These are phyloP conservation scores for Calonectria henricotiae DNA, from an alignment of 2,329 filamentous ascomycete species.

Conservation along the genomic window DNA sequence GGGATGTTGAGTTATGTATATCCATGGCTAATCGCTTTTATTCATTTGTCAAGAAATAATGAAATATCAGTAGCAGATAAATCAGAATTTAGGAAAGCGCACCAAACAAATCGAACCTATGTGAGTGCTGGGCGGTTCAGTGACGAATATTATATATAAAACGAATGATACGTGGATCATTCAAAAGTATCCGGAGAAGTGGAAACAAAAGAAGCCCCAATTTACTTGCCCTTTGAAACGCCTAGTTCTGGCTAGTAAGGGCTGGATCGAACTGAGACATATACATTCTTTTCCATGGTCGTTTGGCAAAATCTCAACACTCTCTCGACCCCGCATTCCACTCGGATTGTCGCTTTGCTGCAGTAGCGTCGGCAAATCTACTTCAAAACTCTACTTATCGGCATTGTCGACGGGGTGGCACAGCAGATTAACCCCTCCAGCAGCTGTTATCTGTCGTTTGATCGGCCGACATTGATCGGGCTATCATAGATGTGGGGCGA, in stretches of 20 bases:
- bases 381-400: constrained; percentile 3
- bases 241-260: no score
- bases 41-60: not conserved
- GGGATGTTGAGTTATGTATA: constrained; percentile 12
- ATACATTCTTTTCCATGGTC: not conserved
- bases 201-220: no score
- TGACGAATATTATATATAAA: not conserved
- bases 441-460: constrained; percentile 2
- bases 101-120: not conserved
- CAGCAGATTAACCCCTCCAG: constrained; percentile 3
- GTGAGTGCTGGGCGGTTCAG: no score
- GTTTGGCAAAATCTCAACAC: not conserved
- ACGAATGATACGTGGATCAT: not conserved
- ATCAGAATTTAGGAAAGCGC: no score
- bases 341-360: not conserved
- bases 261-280: not conserved
- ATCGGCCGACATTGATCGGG: constrained; percentile 38
- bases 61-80: not conserved
- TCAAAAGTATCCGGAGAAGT: no score
- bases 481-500: constrained; percentile 16
- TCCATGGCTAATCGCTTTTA: constrained; percentile 25
- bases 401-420: not conserved
- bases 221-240: no score
- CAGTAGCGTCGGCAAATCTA: constrained; percentile 12
- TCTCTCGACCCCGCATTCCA: not conserved